A percentile compares a stretch with the other conserved stretches of the same genome.
Conservation (phyloP, 2,329 filamentous ascomycete species). For the Microdochium nivale region DNA sequence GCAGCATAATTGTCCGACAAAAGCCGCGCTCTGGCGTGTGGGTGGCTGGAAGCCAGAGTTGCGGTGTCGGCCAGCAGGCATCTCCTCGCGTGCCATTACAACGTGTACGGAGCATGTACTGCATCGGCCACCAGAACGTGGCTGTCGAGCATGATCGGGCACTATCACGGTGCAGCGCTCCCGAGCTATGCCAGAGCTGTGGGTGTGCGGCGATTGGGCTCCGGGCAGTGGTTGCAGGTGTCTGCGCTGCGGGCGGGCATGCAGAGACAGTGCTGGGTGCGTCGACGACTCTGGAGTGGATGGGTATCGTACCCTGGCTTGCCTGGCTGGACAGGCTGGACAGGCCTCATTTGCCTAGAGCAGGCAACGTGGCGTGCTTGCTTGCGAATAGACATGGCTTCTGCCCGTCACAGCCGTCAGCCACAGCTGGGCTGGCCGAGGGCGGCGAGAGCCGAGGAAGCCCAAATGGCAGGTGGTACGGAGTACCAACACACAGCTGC, state of each 20-base stretch:
- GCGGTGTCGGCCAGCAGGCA: too few species aligned
- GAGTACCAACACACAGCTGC: background rate
- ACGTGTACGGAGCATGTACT: too few species aligned
- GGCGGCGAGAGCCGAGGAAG: background rate
- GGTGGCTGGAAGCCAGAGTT: too few species aligned
- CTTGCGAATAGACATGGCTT: background rate
- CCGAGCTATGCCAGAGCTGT: background rate
- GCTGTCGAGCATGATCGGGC: too few species aligned
- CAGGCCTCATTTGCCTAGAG: background rate
- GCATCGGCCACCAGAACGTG: too few species aligned
- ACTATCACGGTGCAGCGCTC: background rate
- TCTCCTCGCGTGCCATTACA: too few species aligned
- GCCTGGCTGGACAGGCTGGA: background rate
- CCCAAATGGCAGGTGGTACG: background rate
- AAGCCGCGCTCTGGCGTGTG: too few species aligned
- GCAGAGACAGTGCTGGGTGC: background rate
- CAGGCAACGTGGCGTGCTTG: background rate
- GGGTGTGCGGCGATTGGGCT: background rate
- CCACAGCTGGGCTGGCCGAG: background rate
- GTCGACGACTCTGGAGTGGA: background rate
- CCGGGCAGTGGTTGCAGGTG: background rate
- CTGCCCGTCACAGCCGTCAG: background rate
- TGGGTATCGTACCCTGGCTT: background rate
- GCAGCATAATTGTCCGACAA: too few species aligned
- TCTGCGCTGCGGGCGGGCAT: background rate